Evolutionary conservation across 2,329 filamentous ascomycete species (phyloP).

Genomic region (Beauveria pseudobassiana): DNA sequence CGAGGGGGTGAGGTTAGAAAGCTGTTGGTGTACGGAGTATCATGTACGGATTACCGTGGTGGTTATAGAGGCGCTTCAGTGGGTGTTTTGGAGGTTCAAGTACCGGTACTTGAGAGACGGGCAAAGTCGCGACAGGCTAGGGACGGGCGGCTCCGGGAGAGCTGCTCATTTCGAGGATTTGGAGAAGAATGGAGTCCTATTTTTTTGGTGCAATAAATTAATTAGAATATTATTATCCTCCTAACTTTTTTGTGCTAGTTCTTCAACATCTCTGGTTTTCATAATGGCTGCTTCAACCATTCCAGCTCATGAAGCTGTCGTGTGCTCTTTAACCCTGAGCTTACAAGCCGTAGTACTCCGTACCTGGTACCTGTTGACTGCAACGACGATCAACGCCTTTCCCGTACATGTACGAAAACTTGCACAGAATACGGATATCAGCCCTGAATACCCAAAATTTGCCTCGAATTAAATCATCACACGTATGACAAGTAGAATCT

Average conservation of each 20-base stretch:
- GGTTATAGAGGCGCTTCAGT: neutral
- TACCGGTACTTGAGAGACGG: neutral
- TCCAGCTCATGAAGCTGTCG: neutral
- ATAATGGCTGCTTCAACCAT: neutral
- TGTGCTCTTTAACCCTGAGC: neutral
- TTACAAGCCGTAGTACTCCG: neutral
- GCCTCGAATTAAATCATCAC: no score
- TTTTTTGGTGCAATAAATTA: neutral
- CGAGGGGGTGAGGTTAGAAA: neutral
- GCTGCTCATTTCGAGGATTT: neutral
- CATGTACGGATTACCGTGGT: no score
- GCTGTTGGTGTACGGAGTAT: no score
- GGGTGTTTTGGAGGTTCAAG: no score
- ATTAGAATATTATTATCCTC: neutral
- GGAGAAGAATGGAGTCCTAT: slow-evolving; percentile 2
- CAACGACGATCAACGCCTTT: neutral
- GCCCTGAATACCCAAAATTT: no score
- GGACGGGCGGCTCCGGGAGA: slow-evolving; percentile 10
- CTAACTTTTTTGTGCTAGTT: neutral
- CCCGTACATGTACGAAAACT: neutral
- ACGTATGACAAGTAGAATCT: no score
- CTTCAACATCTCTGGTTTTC: neutral
- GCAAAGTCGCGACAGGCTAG: slow-evolving; percentile 4
- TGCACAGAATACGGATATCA: no score
- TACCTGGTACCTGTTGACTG: neutral